These are phyloP conservation scores for Magnolia changhungtana DNA, from an alignment of 164 flowering plant species.

Conservation along the genomic window DNA sequence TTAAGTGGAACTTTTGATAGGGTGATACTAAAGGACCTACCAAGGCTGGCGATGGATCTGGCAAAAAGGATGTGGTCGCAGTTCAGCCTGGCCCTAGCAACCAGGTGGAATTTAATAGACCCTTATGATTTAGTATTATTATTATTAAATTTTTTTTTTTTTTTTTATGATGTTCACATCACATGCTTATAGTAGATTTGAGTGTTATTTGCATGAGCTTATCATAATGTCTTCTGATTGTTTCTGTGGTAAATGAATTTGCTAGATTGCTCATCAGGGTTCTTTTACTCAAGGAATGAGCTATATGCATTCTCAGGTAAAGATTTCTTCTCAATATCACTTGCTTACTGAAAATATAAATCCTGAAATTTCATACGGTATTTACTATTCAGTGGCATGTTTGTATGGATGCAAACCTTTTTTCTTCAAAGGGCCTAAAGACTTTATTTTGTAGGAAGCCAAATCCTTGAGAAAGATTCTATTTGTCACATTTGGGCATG, in stretches of 20 bases:
- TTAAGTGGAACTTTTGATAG: constrained; percentile 11
- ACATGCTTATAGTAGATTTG: not conserved
- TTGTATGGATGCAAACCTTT: too few species aligned
- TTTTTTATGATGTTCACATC: not conserved
- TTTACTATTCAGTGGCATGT: too few species aligned
- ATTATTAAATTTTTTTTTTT: not conserved
- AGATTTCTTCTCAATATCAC: not conserved
- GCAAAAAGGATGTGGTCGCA: constrained; percentile 21
- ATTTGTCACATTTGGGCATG: not conserved
- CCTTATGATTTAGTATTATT: too few species aligned
- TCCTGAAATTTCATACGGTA: too few species aligned
- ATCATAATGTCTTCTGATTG: not conserved
- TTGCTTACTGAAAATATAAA: not conserved
- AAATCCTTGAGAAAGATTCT: not conserved
- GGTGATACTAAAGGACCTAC: constrained; percentile 33
- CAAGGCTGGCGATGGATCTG: constrained; percentile 30
- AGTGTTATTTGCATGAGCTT: not conserved
- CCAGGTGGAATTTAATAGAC: constrained; percentile 13
- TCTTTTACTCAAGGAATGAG: constrained; percentile 24
- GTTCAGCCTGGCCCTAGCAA: constrained; percentile 18
- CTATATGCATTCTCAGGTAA: constrained; percentile 30
- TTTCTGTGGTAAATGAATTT: not conserved
- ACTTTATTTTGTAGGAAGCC: not conserved
- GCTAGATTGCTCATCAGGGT: constrained; percentile 27
- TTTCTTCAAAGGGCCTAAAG: not conserved